Conservation (phyloP, 1,139 yeast species). For the Wickerhamiella infanticola region DNA sequence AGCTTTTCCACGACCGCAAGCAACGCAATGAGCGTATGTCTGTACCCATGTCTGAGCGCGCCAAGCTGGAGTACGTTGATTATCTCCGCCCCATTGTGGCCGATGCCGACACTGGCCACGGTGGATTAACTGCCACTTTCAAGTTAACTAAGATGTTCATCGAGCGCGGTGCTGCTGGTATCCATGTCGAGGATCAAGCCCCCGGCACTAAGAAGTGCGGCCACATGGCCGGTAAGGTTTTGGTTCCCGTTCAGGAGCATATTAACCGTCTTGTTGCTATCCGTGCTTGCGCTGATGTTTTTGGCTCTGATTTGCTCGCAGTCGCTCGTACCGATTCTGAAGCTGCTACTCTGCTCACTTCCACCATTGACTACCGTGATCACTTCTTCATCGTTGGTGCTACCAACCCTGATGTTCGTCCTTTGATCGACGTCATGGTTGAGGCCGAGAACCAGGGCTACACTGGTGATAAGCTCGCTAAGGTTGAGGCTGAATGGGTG, state of each 20-base stretch:
- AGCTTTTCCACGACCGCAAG: slow-evolving; percentile 91
- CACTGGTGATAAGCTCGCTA: slow-evolving; percentile 52
- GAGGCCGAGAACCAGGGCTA: slow-evolving; percentile 67
- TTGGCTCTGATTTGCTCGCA: slow-evolving; percentile 69
- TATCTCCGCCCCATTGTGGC: slow-evolving; percentile 90
- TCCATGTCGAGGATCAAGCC: slow-evolving; percentile 96
- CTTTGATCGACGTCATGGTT: slow-evolving; percentile 63
- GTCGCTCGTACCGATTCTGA: slow-evolving; percentile 97
- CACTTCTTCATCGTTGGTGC: slow-evolving; percentile 86
- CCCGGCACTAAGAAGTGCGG: slow-evolving; percentile 99
- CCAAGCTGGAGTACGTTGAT: slow-evolving; percentile 45
- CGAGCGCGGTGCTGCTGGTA: slow-evolving; percentile 98
- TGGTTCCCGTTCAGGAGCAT: slow-evolving; percentile 95
- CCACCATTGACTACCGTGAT: slow-evolving; percentile 88
- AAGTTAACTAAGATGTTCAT: slow-evolving; percentile 91
- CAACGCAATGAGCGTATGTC: slow-evolving; percentile 75
- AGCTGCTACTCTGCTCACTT: slow-evolving; percentile 88
- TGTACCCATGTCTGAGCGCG: slow-evolving; percentile 45
- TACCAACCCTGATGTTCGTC: slow-evolving; percentile 66
- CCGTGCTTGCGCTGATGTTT: slow-evolving; percentile 89
- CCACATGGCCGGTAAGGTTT: slow-evolving; percentile 95
- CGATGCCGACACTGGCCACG: slow-evolving; percentile 98
- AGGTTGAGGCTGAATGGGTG: slow-evolving; percentile 73
- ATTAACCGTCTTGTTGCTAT: slow-evolving; percentile 85
- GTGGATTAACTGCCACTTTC: slow-evolving; percentile 92